phyloP scores from a whole-genome alignment of 2,329 filamentous ascomycete species.

The Zymoseptoria pseudotritici region DNA sequence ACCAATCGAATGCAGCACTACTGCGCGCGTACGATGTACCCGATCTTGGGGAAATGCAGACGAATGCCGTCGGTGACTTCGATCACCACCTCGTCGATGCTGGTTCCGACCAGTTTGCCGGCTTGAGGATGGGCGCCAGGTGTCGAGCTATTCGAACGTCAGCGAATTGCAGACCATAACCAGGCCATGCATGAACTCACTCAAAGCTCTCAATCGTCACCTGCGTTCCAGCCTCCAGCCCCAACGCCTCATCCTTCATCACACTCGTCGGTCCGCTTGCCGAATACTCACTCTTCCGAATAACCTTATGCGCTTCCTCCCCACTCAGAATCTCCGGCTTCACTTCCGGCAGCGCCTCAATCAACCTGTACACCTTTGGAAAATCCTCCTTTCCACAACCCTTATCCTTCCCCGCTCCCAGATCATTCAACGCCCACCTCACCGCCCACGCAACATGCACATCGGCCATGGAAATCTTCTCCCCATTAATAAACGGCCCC shows the following conservation, averaged over 20 bases:
- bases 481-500: constrained; percentile 21
- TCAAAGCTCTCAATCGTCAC: constrained; percentile 24
- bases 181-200: constrained; percentile 15
- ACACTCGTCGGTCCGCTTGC: constrained; percentile 12
- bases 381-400: constrained; percentile 19
- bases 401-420: constrained; percentile 16
- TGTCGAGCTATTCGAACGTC: constrained; percentile 12
- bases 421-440: constrained; percentile 18
- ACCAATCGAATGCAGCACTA: background rate
- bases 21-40: constrained; percentile 26
- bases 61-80: constrained; percentile 25
- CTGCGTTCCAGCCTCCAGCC: constrained; percentile 13
- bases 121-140: constrained; percentile 23
- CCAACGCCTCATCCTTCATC: constrained; percentile 16
- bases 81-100: constrained; percentile 21
- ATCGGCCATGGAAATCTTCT: constrained; percentile 19
- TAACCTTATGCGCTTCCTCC: constrained; percentile 22
- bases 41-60: constrained; percentile 35
- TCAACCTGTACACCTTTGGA: constrained; percentile 21
- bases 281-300: constrained; percentile 13
- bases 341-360: constrained; percentile 19
- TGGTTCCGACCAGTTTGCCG: constrained; percentile 24
- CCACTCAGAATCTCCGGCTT: constrained; percentile 16
- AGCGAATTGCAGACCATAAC: background rate
- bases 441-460: constrained; percentile 22